Conservation (phyloP, 202 grass and related monocot genomes). For the Hordeum pubiflorum region DNA sequence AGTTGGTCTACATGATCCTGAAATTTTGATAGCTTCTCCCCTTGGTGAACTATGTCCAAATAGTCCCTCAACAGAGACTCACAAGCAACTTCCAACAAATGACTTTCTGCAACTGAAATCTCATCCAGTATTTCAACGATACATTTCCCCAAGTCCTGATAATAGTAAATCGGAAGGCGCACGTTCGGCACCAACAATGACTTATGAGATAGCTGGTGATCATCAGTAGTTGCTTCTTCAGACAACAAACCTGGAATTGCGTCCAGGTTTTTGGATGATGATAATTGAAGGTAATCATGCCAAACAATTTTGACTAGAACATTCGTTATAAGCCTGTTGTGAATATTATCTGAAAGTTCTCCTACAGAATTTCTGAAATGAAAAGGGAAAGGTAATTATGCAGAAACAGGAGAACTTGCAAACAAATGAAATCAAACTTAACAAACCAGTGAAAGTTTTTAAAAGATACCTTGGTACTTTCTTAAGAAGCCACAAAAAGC, state of each 20-base stretch:
- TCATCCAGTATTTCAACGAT: conserved; percentile 63
- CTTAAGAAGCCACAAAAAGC: conserved; percentile 67
- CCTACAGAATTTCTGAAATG: conserved; percentile 49
- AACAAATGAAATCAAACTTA: conserved; percentile 25
- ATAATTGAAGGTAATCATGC: conserved; percentile 63
- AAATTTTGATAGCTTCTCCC: conserved; percentile 47
- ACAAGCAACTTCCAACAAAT: conserved; percentile 53
- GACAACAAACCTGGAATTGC: conserved; percentile 9
- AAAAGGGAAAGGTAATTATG: background rate
- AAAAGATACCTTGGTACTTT: conserved; percentile 53
- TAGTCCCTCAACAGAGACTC: conserved; percentile 50
- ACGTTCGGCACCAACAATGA: conserved; percentile 6
- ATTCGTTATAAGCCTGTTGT: conserved; percentile 46
- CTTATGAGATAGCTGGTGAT: conserved; percentile 37
- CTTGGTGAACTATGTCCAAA: conserved; percentile 63
- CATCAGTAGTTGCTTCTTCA: conserved; percentile 29
- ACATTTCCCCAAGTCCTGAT: conserved; percentile 66
- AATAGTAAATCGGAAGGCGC: conserved; percentile 49
- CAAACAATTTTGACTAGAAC: conserved; percentile 59
- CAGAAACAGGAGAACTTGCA: conserved; percentile 6
- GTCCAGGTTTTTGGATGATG: conserved; percentile 18
- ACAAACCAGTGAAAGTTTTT: conserved; percentile 11
- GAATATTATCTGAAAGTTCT: conserved; percentile 36
- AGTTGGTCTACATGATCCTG: conserved; percentile 55
- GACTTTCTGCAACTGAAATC: conserved; percentile 37